Base-by-base conservation (phyloP, 176 grass and related monocot species). In the Aegilops umbellulata region DNA sequence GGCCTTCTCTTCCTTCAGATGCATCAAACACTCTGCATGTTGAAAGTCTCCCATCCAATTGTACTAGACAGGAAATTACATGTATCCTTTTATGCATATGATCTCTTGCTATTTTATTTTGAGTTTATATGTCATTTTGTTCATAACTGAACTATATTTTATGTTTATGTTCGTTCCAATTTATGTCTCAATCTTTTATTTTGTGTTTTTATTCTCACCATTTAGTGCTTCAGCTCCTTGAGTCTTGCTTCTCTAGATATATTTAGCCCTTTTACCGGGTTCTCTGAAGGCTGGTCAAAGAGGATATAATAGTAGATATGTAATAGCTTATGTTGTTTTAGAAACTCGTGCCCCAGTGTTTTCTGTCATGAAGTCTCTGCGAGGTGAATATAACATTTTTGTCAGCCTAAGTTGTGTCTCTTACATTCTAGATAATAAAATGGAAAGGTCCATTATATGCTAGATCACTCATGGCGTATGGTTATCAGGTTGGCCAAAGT, bases 211-310 rank as follows among this genome's bases (percentile, higher is more conserved):
- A 77, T 7, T 72, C 75, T 76, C n/a, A 80, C 42, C 23, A 14
- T n/a, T n/a, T n/a, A n/a, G n/a, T n/a, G n/a, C n/a, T n/a, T n/a
- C n/a, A n/a, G n/a, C 69, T 78, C 89, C 79, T 92, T 71, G 38
- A 91, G 82, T 68, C 60, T 70, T 79, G 35, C 49, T 91, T 60
- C 66, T 75, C 75, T 19, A 94, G 90, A 98, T 83, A 92, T 98
- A 35, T 95, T 98, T 78, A 84, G 70, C 70, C 95, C 79, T 67
- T 95, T 95, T 92, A 85, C 86, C 38, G 93, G 91, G 23, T 95
- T 93, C 38, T 74, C 69, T 76, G 86, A 92, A 72, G 93, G 49
- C 65, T 95, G 72, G 78, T 95, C 74, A 86, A 90, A 94, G 13
- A 47, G 41, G 23, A 74, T 27, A 9, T 74, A 24, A 74, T 73